Percentiles rank a stretch among this genome's conserved stretches.
Evolutionary conservation across 768 basidiomycete species (phyloP).

Genomic region (Tulasnella calospora): DNA sequence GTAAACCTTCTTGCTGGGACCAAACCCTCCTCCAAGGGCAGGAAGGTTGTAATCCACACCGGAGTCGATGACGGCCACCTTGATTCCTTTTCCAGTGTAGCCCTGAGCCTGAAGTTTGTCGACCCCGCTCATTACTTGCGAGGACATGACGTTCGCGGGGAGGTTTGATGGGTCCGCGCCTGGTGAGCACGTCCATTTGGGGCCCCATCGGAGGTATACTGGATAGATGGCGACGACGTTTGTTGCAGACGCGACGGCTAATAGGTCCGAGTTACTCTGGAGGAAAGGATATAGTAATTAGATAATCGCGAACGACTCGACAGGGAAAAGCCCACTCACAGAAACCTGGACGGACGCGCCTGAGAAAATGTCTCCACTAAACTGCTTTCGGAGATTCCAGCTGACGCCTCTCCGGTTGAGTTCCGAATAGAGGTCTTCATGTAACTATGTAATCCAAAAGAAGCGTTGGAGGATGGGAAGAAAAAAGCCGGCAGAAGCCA

Average conservation of each 20-base stretch:
- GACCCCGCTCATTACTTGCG: constrained; percentile 22
- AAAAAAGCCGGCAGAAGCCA: too few species aligned
- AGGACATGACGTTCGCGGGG: background rate
- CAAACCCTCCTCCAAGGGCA: constrained; percentile 22
- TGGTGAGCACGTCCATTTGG: background rate
- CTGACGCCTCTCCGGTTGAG: constrained; percentile 15
- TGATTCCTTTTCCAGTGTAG: constrained; percentile 20
- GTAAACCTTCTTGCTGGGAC: constrained; percentile 17
- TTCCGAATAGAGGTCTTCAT: constrained; percentile 11
- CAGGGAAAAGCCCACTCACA: background rate
- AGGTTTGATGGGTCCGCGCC: background rate
- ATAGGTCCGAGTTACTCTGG: background rate
- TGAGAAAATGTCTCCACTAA: background rate
- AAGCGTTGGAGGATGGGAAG: background rate
- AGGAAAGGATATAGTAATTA: background rate
- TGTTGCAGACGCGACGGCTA: background rate
- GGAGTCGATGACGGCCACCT: constrained; percentile 26
- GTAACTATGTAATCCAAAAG: background rate
- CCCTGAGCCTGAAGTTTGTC: constrained; percentile 26
- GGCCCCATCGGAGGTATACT: background rate
- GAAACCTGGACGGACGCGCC: constrained; percentile 10
- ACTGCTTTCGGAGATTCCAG: constrained; percentile 8
- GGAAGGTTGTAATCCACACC: constrained; percentile 28
- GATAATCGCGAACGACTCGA: too few species aligned
- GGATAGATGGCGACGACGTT: constrained; percentile 8